Evolutionary conservation across 2,329 filamentous ascomycete species (phyloP).

Genomic region (Penicillium nordicum): DNA sequence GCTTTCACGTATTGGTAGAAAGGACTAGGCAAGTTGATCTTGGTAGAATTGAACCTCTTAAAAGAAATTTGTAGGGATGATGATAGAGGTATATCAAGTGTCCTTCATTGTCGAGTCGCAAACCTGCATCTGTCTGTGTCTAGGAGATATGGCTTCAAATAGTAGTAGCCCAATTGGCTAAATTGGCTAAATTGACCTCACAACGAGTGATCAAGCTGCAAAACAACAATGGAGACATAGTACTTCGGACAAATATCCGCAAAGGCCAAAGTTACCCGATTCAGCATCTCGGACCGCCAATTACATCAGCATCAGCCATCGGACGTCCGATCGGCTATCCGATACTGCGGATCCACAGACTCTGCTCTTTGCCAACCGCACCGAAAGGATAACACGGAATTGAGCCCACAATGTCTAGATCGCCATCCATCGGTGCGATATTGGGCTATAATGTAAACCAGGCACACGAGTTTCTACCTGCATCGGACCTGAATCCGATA

Average conservation of each 20-base stretch:
- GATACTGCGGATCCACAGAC: conserved; percentile 16
- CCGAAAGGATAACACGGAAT: conserved; percentile 15
- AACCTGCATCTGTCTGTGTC: not conserved
- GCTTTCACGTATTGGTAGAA: not conserved
- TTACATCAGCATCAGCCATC: conserved; percentile 12
- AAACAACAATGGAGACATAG: not conserved
- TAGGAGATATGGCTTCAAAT: not conserved
- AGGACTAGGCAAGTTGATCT: not conserved
- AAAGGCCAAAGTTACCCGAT: not conserved
- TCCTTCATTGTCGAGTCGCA: not conserved
- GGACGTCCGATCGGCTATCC: conserved; percentile 23
- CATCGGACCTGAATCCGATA: conserved; percentile 21
- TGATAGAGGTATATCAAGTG: not conserved
- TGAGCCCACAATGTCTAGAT: conserved; percentile 10
- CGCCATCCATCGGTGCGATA: conserved; percentile 7
- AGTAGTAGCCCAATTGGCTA: not conserved
- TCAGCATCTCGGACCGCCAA: not conserved
- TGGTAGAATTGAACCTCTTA: not conserved
- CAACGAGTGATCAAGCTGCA: not conserved
- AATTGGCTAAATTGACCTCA: not conserved
- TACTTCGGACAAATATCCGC: not conserved
- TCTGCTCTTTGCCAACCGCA: conserved; percentile 10
- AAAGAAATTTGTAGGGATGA: not conserved
- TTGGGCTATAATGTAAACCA: conserved; percentile 10
- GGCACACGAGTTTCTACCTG: not conserved